phyloP scores from a whole-genome alignment of 331 rosid genomes.

The Pyrus hybrid region DNA sequence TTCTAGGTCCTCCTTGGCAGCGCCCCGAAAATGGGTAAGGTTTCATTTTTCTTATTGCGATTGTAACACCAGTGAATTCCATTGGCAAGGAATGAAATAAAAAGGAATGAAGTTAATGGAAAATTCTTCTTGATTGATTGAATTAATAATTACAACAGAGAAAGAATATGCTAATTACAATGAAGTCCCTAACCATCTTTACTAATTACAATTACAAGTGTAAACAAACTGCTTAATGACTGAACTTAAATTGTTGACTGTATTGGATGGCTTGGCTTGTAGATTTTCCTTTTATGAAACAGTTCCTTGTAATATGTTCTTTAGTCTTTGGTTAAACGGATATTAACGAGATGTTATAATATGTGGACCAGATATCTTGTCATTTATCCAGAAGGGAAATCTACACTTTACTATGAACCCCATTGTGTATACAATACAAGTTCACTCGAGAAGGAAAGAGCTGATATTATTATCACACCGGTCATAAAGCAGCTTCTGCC shows the following conservation, averaged over 20 bases:
- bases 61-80: neutral
- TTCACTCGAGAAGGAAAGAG: conserved; percentile 56
- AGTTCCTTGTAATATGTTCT: neutral
- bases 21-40: conserved; percentile 89
- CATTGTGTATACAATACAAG: conserved; percentile 69
- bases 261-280: too few relatives aligned
- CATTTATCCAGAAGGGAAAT: conserved; percentile 45
- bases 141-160: too few relatives aligned
- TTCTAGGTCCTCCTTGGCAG: conserved; percentile 99
- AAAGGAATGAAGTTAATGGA: too few relatives aligned
- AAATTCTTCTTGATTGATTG: too few relatives aligned
- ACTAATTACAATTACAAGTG: too few relatives aligned
- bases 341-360: neutral
- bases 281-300: neutral
- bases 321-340: conserved; percentile 2
- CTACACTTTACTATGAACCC: conserved; percentile 87
- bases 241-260: too few relatives aligned
- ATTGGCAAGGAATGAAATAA: neutral
- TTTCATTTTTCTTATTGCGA: too few relatives aligned
- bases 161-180: too few relatives aligned
- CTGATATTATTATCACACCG: conserved; percentile 84
- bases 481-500: conserved; percentile 87
- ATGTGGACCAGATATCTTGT: conserved; percentile 57
- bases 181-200: too few relatives aligned
- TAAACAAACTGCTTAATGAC: too few relatives aligned